phyloP scores from a whole-genome alignment of 768 basidiomycete genomes.

The Flagelloscypha sp. region DNA sequence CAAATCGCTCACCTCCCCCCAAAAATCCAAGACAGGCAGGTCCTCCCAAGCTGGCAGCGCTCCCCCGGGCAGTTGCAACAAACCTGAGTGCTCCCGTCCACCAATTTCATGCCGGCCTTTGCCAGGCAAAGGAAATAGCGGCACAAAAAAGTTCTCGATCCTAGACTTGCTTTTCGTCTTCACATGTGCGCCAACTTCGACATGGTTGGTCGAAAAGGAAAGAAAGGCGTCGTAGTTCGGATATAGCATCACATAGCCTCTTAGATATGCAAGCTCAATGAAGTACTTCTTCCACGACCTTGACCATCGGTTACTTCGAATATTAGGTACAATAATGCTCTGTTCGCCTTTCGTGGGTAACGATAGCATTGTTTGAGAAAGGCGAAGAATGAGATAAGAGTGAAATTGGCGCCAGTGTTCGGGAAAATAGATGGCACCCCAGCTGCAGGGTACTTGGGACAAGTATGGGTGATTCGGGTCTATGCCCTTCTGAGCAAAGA shows the following conservation, averaged over 20 bases:
- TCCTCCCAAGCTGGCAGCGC: conserved; percentile 42
- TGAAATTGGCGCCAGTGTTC: conserved; percentile 87
- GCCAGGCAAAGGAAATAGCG: conserved; percentile 59
- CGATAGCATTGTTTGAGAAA: conserved; percentile 35
- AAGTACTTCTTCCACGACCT: conserved; percentile 87
- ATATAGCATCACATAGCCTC: conserved; percentile 84
- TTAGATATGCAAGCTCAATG: conserved; percentile 76
- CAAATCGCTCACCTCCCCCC: too few relatives aligned
- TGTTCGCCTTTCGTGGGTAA: conserved; percentile 24
- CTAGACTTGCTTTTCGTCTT: conserved; percentile 50
- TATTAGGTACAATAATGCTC: conserved; percentile 52
- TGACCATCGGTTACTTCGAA: conserved; percentile 76
- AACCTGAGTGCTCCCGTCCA: too few relatives aligned
- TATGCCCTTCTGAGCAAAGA: conserved; percentile 41
- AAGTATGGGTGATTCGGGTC: conserved; percentile 60
- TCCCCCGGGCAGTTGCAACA: conserved; percentile 55
- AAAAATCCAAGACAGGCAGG: conserved; percentile 66
- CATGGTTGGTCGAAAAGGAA: conserved; percentile 85
- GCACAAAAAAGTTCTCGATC: conserved; percentile 56
- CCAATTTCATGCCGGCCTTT: too few relatives aligned
- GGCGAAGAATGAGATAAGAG: conserved; percentile 59
- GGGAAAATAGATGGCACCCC: conserved; percentile 89
- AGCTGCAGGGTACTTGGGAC: conserved; percentile 83
- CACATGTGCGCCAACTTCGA: conserved; percentile 80
- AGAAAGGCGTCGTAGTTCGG: conserved; percentile 68